Evolutionary conservation across 208 protist species (phyloP).

Genomic region (Leishmania braziliensis): DNA sequence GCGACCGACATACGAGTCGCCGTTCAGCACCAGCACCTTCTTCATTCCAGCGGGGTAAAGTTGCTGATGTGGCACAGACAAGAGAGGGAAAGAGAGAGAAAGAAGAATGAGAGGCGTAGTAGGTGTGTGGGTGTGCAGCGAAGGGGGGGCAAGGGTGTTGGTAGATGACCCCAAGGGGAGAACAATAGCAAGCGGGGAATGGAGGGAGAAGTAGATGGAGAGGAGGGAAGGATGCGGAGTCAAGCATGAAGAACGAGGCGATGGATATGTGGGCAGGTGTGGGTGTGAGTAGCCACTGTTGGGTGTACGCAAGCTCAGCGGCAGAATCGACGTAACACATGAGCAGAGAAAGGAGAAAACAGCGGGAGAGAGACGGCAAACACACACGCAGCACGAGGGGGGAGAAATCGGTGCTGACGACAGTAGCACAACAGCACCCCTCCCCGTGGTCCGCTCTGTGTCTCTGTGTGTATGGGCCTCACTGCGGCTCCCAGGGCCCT

Average conservation of each 20-base stretch:
- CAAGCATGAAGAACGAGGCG: background rate
- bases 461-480: background rate
- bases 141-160: background rate
- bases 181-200: background rate
- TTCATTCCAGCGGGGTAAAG: constrained; percentile 39
- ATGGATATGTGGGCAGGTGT: background rate
- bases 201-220: background rate
- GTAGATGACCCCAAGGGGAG: background rate
- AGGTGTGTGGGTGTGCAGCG: constrained; percentile 9
- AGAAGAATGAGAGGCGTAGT: background rate
- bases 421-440: constrained; percentile 2
- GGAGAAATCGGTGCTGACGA: background rate
- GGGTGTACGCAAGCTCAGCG: background rate
- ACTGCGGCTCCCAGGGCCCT: background rate
- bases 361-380: background rate
- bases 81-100: background rate
- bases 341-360: constrained; percentile 25
- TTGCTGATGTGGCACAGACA: background rate
- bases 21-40: constrained; percentile 81
- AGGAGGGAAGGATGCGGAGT: background rate
- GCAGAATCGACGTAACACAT: constrained; percentile 5
- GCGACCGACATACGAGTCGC: constrained; percentile 74
- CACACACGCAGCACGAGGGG: background rate
- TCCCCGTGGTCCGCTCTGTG: background rate
- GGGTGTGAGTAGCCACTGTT: background rate